A percentile compares a stretch with the other conserved stretches of the same genome.
These are phyloP conservation scores for Sporothrix globosa DNA, from an alignment of 2,329 filamentous ascomycete species.

Conservation along the genomic window DNA sequence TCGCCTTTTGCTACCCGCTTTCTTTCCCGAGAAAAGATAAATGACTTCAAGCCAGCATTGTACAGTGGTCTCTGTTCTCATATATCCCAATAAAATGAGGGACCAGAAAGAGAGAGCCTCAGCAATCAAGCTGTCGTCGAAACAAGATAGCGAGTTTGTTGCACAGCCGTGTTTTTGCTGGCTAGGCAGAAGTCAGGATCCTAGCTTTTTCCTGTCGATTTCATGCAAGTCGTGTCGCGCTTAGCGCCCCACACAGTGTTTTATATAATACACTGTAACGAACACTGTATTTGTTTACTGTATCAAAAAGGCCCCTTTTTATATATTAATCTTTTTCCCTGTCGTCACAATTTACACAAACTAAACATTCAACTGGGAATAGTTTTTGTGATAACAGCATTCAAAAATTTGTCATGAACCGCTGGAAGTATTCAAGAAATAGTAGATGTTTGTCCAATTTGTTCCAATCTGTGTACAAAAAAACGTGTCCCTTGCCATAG, in stretches of 20 bases:
- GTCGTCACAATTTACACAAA: background rate
- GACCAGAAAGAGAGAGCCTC: background rate
- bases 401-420: background rate
- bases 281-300: constrained; percentile 23
- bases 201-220: background rate
- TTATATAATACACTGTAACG: background rate
- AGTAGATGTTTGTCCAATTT: constrained; percentile 13
- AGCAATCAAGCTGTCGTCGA: background rate
- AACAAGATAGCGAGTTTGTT: background rate
- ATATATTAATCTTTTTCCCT: background rate
- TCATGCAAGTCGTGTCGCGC: background rate
- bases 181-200: constrained; percentile 20
- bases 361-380: too few relatives aligned
- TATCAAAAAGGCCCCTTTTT: background rate
- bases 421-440: background rate
- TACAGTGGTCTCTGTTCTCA: background rate
- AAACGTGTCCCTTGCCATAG: background rate
- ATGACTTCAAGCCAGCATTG: background rate
- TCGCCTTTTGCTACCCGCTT: background rate
- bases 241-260: background rate
- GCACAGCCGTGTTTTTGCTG: background rate
- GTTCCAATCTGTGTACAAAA: constrained; percentile 24
- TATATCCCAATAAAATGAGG: constrained; percentile 9
- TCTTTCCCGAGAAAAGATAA: background rate
- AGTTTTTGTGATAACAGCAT: background rate